These are phyloP conservation scores for Pseudozyma flocculosa DNA, from an alignment of 1,284 basidiomycete species.

Conservation along the genomic window DNA sequence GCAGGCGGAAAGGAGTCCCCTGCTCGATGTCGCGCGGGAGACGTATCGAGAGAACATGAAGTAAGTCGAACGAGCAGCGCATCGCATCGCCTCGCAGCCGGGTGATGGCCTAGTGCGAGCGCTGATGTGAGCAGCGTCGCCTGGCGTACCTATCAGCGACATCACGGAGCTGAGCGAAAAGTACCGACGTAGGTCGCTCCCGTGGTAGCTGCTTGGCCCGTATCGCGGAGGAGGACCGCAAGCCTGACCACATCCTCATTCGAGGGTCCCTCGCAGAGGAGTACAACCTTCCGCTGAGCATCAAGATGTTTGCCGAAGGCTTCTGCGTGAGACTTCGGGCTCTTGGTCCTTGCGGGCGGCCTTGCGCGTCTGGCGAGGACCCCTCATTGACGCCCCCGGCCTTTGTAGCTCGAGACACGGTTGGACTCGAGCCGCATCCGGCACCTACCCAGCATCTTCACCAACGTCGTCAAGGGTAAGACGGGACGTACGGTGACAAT, in stretches of 20 bases:
- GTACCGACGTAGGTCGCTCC: constrained; percentile 3
- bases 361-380: constrained; percentile 67
- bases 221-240: no score
- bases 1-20: constrained; percentile 69
- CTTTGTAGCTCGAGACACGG: no score
- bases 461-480: constrained; percentile 64
- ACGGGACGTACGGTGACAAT: constrained; percentile 74
- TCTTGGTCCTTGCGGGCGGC: no score
- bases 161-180: constrained; percentile 66
- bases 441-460: constrained; percentile 60
- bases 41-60: constrained; percentile 80
- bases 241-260: no score
- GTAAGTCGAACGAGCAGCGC: constrained; percentile 8
- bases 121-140: not conserved
- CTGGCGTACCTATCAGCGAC: constrained; percentile 62
- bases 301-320: constrained; percentile 69
- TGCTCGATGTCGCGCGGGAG: constrained; percentile 87
- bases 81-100: no score
- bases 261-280: no score
- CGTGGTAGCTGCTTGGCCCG: no score
- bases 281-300: constrained; percentile 67
- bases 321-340: constrained; percentile 59
- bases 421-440: no score
- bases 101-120: no score
- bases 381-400: constrained; percentile 59